Conservation (phyloP, 2,329 filamentous ascomycete genomes). For the Scopulariopsis brevicaulis region DNA sequence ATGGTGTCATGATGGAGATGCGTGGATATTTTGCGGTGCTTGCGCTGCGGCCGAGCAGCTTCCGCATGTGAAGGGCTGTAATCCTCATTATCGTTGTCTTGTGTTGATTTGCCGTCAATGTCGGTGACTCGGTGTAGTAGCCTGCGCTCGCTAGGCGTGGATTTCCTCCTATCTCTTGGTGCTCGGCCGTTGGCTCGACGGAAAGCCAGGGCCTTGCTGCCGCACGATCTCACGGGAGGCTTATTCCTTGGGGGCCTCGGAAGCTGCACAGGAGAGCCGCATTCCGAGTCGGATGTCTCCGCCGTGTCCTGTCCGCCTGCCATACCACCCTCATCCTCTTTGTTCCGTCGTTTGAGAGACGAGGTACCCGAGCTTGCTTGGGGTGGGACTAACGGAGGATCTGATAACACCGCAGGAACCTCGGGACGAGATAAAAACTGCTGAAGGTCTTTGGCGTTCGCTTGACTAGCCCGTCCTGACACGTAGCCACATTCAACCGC, state of each 20-base stretch:
- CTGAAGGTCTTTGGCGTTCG: neutral
- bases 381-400: neutral
- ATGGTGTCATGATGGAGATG: too few species aligned
- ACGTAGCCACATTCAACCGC: neutral
- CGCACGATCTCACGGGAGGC: neutral
- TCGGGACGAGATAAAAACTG: neutral
- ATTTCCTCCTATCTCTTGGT: neutral
- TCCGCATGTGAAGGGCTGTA: too few species aligned
- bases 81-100: neutral
- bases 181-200: neutral
- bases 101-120: neutral
- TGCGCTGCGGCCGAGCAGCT: too few species aligned
- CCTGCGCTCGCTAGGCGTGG: too few species aligned
- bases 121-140: neutral
- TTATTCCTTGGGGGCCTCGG: neutral
- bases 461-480: neutral
- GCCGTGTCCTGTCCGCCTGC: neutral
- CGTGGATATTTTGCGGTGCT: too few species aligned
- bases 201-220: neutral
- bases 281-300: neutral
- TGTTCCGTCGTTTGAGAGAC: neutral
- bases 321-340: neutral
- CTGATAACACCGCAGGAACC: neutral
- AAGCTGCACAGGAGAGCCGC: neutral
- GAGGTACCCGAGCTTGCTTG: neutral